Conservation (phyloP, 176 grass and related monocot genomes). For the Phyllostachys edulis region DNA sequence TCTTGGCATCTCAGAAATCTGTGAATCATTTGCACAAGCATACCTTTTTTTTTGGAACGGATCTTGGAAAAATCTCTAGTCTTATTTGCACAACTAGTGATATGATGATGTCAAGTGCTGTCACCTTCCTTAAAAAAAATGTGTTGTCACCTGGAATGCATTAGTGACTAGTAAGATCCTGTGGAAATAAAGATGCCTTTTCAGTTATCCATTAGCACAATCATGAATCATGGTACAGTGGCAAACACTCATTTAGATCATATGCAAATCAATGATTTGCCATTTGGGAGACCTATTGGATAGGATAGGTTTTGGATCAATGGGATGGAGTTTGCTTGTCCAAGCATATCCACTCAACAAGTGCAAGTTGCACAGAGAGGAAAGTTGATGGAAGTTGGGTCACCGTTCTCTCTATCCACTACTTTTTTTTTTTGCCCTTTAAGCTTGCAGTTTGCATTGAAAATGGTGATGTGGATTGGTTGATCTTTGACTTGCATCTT, state of each 20-base stretch:
- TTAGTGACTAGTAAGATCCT: background rate
- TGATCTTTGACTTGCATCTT: constrained; percentile 27
- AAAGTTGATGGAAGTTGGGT: too few species aligned
- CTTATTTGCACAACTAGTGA: background rate
- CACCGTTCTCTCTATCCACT: background rate
- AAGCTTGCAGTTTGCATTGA: background rate
- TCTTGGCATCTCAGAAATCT: background rate
- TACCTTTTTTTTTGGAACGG: background rate
- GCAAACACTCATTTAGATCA: background rate
- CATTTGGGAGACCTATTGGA: background rate
- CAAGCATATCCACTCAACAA: constrained; percentile 7
- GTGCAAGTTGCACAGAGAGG: constrained; percentile 13
- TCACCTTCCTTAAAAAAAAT: background rate
- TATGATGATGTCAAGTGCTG: background rate
- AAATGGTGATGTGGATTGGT: constrained; percentile 29
- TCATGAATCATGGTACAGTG: background rate
- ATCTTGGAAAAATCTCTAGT: background rate
- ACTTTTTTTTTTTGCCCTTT: too few species aligned
- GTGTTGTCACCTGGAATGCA: background rate
- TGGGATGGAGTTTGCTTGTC: background rate
- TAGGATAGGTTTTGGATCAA: background rate
- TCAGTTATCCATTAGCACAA: background rate
- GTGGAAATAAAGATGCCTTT: background rate
- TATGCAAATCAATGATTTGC: background rate
- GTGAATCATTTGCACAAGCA: background rate